Percentiles rank a stretch among this genome's conserved stretches.
Conservation (phyloP, 805 yeast species). For the Yamadazyma sp. region DNA sequence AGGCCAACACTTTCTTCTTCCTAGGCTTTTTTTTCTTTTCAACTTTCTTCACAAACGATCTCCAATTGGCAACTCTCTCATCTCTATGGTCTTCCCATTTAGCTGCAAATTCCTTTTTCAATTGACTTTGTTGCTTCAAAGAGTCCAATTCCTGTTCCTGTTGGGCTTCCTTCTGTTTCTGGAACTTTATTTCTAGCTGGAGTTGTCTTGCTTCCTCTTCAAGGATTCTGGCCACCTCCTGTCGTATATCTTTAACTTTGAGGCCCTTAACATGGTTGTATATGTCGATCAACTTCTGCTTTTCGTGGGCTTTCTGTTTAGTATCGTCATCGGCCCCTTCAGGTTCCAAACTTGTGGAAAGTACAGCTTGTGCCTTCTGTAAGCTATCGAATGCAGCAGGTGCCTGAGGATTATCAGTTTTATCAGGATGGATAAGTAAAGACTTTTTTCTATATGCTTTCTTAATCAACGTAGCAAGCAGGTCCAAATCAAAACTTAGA, state of each 20-base stretch:
- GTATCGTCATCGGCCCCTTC: no score
- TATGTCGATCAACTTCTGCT: slow-evolving; percentile 24
- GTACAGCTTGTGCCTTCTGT: slow-evolving; percentile 47
- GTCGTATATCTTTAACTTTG: slow-evolving; percentile 21
- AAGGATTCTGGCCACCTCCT: slow-evolving; percentile 42
- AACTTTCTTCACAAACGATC: slow-evolving; percentile 41
- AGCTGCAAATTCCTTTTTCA: slow-evolving; percentile 40
- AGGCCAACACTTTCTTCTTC: slow-evolving; percentile 21
- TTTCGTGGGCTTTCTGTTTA: slow-evolving; percentile 13
- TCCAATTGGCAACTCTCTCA: slow-evolving; percentile 57
- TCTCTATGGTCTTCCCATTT: slow-evolving; percentile 65
- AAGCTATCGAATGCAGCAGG: slow-evolving; percentile 61
- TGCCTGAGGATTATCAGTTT: slow-evolving; percentile 52
- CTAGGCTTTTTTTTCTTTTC: slow-evolving; percentile 46
- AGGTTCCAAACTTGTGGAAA: no score
- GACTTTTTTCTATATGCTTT: slow-evolving; percentile 56
- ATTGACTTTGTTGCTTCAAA: slow-evolving; percentile 38
- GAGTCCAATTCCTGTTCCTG: slow-evolving; percentile 24
- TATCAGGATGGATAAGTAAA: slow-evolving; percentile 68
- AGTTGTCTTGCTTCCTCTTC: slow-evolving; percentile 32
- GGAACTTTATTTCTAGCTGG: slow-evolving; percentile 21
- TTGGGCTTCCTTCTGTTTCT: slow-evolving; percentile 26
- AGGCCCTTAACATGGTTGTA: slow-evolving; percentile 20
- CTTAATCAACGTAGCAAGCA: slow-evolving; percentile 45
- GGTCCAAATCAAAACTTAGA: slow-evolving; percentile 21